These are phyloP conservation scores for Cladorrhinum sp. DNA, from an alignment of 2,329 filamentous ascomycete species.

Conservation along the genomic window DNA sequence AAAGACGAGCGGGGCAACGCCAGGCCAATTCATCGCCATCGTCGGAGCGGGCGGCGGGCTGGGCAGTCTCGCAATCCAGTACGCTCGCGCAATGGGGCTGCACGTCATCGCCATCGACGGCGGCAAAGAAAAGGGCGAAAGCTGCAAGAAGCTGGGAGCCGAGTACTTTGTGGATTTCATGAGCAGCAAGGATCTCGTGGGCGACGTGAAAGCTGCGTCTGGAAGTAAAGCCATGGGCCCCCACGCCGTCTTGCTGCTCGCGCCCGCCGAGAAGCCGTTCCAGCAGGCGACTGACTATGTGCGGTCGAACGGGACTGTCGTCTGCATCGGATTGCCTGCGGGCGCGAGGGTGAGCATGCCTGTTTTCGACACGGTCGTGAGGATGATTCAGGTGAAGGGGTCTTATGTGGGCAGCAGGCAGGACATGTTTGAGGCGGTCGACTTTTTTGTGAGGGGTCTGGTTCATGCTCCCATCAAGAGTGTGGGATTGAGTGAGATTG, in stretches of 20 bases:
- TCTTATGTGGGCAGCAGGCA: slow-evolving; percentile 88
- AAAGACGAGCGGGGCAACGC: slow-evolving; percentile 64
- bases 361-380: slow-evolving; percentile 83
- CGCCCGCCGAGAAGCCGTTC: slow-evolving; percentile 88
- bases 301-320: slow-evolving; percentile 74
- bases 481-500: slow-evolving; percentile 75
- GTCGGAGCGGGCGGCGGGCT: slow-evolving; percentile 76
- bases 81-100: slow-evolving; percentile 87
- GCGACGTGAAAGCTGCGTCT: slow-evolving; percentile 80
- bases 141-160: slow-evolving; percentile 70
- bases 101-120: slow-evolving; percentile 77
- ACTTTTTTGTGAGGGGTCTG: slow-evolving; percentile 80
- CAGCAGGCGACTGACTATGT: slow-evolving; percentile 90
- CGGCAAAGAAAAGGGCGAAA: slow-evolving; percentile 73
- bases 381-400: slow-evolving; percentile 90
- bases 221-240: slow-evolving; percentile 70
- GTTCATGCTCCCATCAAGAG: slow-evolving; percentile 87
- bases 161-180: slow-evolving; percentile 76
- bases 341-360: slow-evolving; percentile 73
- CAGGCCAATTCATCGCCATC: slow-evolving; percentile 69
- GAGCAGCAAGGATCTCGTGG: slow-evolving; percentile 71
- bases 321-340: slow-evolving; percentile 86
- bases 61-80: slow-evolving; percentile 72
- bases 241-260: slow-evolving; percentile 82
- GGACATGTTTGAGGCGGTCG: slow-evolving; percentile 83